Base-by-base conservation (phyloP, 1,284 basidiomycete genomes). In the Earliella scabrosa region DNA sequence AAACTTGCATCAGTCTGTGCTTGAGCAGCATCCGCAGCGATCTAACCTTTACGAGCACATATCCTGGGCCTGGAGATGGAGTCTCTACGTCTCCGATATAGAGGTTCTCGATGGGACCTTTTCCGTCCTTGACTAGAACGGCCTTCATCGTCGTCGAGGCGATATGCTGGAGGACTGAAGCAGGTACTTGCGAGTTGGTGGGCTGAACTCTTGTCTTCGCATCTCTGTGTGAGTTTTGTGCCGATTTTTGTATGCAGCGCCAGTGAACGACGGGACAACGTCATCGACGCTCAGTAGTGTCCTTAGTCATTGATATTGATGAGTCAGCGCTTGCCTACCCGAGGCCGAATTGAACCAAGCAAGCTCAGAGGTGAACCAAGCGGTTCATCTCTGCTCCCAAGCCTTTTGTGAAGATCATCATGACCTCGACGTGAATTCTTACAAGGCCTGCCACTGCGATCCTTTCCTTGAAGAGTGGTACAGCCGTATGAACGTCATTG, bases 31-130 rank as follows among this genome's bases (percentile, higher is more conserved):
- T 24, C 40, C 20, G 18, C 6, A 27, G 4, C 9, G 9, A 7
- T 6, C 76, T 44, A 51, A 87, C 92, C 79, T 92, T 86, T 57
- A 97, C 88, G 27, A 94, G 78, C 1, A 95, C 88, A 66, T 95
- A 75, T 13, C 81, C 83, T 14, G 80, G 67, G 43, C 74, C 67
- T 23, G 84, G 79, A 27, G 66, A 62, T 9, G 92, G 93, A 57
- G 80, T 84, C 3, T 87, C 80, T 10, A 80, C 77, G 61, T 93
- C 83, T 4, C 92, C 94, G 38, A 97, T 73, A 72, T 93, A 92
- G 26, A 98, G 79, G 64, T 87, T 87, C 47, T 92, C 88, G 21
- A 86, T 78, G 2, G 91, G 87, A 0, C 94, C 94, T 61, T 86
- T 86, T 18, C 82, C 88, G 68, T 88, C 83, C 75, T 92, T 92